These are phyloP conservation scores for Leccinum disarticulatum DNA, from an alignment of 768 basidiomycete genomes.

Conservation along the genomic window DNA sequence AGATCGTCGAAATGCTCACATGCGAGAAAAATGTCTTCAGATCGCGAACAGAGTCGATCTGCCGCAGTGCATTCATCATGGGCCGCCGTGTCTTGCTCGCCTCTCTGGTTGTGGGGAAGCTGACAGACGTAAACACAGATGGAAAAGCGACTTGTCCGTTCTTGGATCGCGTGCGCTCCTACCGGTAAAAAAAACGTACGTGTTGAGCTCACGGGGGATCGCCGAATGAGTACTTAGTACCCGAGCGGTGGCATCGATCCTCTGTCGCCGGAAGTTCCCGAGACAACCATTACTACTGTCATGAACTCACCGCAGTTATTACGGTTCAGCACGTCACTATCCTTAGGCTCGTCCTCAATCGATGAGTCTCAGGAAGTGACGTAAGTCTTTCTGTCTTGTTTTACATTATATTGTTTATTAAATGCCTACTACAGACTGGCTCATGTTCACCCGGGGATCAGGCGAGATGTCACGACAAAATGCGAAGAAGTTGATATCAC, in stretches of 20 bases:
- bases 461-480: too few species aligned
- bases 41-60: slow-evolving; percentile 83
- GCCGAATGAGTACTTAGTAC: slow-evolving; percentile 11
- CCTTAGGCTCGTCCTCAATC: too few species aligned
- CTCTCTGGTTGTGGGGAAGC: slow-evolving; percentile 34
- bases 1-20: slow-evolving; percentile 83
- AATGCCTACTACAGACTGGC: too few species aligned
- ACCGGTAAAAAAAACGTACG: neutral
- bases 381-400: too few species aligned
- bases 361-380: too few species aligned
- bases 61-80: slow-evolving; percentile 61
- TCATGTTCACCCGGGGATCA: too few species aligned
- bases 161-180: slow-evolving; percentile 31
- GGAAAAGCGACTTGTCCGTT: slow-evolving; percentile 25
- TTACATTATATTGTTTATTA: too few species aligned
- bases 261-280: too few species aligned
- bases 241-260: slow-evolving; percentile 7
- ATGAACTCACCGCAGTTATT: too few species aligned
- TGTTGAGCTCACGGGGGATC: neutral
- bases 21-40: slow-evolving; percentile 89
- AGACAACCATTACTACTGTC: too few species aligned
- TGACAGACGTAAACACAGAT: slow-evolving; percentile 18
- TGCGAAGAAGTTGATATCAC: too few species aligned
- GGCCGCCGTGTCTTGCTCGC: slow-evolving; percentile 66
- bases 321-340: too few species aligned